Base-by-base conservation (phyloP, 768 basidiomycete genomes). In the Tylopilus cervinicoccineus region DNA sequence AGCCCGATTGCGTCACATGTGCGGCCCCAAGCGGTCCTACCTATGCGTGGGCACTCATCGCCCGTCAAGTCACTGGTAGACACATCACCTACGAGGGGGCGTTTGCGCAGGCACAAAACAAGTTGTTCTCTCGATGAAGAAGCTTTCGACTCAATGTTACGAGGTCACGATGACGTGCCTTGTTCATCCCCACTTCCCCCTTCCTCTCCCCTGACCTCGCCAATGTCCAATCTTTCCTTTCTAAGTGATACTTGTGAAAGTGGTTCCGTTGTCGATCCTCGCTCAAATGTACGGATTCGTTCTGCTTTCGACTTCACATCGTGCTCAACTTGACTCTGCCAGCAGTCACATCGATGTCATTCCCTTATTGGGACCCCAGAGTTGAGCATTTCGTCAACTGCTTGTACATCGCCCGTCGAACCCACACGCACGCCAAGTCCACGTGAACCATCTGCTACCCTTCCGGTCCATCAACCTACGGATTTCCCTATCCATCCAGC, bases 131-230 rank as follows among this genome's bases (percentile, higher is more conserved):
- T 43, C 19, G 40, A 51, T 6, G 13, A 42, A 2, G 51, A 51
- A 6, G 19, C 17, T 28, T 50, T 22, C 4, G 26, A 47, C 2
- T 46, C 48, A 0, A 48, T 44, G 9, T 37, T 47, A 17, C 31
- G 49, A 31, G 54, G 52, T 19, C 42, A 43, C 17, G 45, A 64
- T 14, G 61, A 58, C 14, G 38, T 47, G 32, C 56, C 48, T 23
- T 60, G 16, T 40, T 55, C 51, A 29, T 65, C 67, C 17, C 31
- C 60, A 34, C 62, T 64, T 43, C 59, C 64, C 6, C 70, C 76
- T 13, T 76, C 77, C 13, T 76, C 77, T 2, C 75, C 76, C 19
- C 67, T 70, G 6, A 56, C 70, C 24, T 77, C 77, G 0, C 76
- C 75, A 12, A 65, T 72, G 52, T 70, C 72, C 20, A 54, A 57